Conservation (phyloP, 177 flowering plant genomes). For the Tripterygium wilfordii region DNA sequence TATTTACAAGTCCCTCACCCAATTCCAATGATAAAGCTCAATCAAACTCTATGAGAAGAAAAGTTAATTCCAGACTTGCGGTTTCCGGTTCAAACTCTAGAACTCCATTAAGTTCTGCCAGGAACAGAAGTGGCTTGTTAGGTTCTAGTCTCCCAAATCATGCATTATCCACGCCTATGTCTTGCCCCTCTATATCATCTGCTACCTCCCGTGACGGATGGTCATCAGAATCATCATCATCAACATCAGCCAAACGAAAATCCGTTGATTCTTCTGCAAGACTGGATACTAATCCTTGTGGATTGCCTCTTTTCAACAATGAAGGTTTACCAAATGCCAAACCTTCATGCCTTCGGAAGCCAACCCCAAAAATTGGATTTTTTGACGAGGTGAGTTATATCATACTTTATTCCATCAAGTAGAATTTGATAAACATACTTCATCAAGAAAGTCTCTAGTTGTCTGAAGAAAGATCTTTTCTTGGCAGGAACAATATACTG, state of each 20-base stretch:
- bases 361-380: constrained; percentile 40
- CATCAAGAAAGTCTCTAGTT: background rate
- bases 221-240: constrained; percentile 27
- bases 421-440: background rate
- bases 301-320: constrained; percentile 10
- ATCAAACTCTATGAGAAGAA: constrained; percentile 9
- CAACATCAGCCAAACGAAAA: constrained; percentile 4
- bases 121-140: constrained; percentile 3
- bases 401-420: background rate
- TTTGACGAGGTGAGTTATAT: constrained; percentile 36
- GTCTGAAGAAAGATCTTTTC: background rate
- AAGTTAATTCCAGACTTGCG: background rate
- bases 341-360: constrained; percentile 35
- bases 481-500: constrained; percentile 17
- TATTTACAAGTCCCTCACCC: background rate
- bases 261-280: constrained; percentile 8
- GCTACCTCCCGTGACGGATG: constrained; percentile 31
- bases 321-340: constrained; percentile 4
- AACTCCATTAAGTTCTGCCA: constrained; percentile 6
- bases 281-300: constrained; percentile 6
- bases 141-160: constrained; percentile 10
- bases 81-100: constrained; percentile 2
- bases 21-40: constrained; percentile 3
- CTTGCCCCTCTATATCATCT: constrained; percentile 22
- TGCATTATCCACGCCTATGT: constrained; percentile 7